phyloP scores from a whole-genome alignment of 1,284 basidiomycete genomes.

The Cryptococcus sp. region DNA sequence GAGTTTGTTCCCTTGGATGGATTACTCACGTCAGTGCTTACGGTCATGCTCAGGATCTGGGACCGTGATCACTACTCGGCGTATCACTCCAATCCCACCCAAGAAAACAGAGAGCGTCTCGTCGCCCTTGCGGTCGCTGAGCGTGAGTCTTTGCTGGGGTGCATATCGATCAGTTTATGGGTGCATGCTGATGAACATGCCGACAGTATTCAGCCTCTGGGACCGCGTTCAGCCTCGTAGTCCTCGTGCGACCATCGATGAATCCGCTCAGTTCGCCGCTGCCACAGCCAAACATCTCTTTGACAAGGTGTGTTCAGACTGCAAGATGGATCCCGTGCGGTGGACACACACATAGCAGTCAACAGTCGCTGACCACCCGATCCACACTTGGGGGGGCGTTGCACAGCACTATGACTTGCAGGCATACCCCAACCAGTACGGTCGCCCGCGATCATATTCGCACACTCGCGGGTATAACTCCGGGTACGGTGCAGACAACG shows the following conservation, averaged over 20 bases:
- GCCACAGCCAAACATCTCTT: conserved; percentile 46
- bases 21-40: not conserved
- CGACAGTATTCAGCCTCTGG: conserved; percentile 39
- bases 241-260: conserved; percentile 27
- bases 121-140: conserved; percentile 44
- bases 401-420: conserved; percentile 35
- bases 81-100: conserved; percentile 30
- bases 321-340: too few relatives aligned
- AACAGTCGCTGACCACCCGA: too few relatives aligned
- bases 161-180: too few relatives aligned
- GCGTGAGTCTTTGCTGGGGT: conserved; percentile 22
- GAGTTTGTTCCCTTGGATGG: conserved; percentile 7
- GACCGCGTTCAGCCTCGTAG: conserved; percentile 34
- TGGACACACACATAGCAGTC: not conserved
- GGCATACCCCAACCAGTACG: too few relatives aligned
- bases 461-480: too few relatives aligned
- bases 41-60: conserved; percentile 27
- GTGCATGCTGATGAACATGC: not conserved
- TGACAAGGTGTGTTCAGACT: conserved; percentile 28
- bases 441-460: too few relatives aligned
- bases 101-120: conserved; percentile 39
- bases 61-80: conserved; percentile 40
- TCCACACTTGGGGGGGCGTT: too few relatives aligned
- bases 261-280: conserved; percentile 42
- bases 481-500: conserved; percentile 18